Percentiles rank a stretch among this genome's conserved stretches.
phyloP scores from a whole-genome alignment of 176 grass and related monocot species.

The Leersia perrieri region DNA sequence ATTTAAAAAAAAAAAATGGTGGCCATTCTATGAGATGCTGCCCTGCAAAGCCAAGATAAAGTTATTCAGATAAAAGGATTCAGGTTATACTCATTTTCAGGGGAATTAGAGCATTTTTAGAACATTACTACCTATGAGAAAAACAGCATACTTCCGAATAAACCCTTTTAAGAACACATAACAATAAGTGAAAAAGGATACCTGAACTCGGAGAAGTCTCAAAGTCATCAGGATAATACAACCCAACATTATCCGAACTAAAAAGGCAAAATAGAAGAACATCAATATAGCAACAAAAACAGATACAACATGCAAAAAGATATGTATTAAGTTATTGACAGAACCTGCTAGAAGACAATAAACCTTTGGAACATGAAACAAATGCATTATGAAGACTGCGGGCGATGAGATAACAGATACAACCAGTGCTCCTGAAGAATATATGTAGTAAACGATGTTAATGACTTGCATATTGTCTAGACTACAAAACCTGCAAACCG shows the following conservation, averaged over 20 bases:
- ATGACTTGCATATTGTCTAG: not conserved
- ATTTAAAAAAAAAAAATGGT: not conserved
- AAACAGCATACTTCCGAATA: not conserved
- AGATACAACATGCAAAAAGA: slow-evolving; percentile 10
- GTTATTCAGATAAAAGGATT: not conserved
- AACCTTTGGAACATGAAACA: slow-evolving; percentile 59
- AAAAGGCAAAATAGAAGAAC: slow-evolving; percentile 20
- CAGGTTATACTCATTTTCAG: not conserved
- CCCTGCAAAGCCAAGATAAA: not conserved
- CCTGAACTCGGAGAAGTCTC: slow-evolving; percentile 79
- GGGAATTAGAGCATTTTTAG: not conserved
- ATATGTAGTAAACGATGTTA: slow-evolving; percentile 8
- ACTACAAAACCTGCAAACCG: not conserved
- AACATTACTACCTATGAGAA: not conserved
- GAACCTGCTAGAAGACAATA: slow-evolving; percentile 81
- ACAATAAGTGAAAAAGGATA: slow-evolving; percentile 31
- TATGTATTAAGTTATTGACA: not conserved
- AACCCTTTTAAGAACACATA: slow-evolving; percentile 11
- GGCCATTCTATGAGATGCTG: not conserved
- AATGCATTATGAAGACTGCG: slow-evolving; percentile 49
- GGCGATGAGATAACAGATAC: slow-evolving; percentile 64
- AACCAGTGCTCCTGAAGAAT: slow-evolving; percentile 69
- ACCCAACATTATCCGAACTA: slow-evolving; percentile 74
- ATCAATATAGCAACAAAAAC: slow-evolving; percentile 23
- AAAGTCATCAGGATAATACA: slow-evolving; percentile 58